phyloP scores from a whole-genome alignment of 164 flowering plant genomes.

The Sedum album region DNA sequence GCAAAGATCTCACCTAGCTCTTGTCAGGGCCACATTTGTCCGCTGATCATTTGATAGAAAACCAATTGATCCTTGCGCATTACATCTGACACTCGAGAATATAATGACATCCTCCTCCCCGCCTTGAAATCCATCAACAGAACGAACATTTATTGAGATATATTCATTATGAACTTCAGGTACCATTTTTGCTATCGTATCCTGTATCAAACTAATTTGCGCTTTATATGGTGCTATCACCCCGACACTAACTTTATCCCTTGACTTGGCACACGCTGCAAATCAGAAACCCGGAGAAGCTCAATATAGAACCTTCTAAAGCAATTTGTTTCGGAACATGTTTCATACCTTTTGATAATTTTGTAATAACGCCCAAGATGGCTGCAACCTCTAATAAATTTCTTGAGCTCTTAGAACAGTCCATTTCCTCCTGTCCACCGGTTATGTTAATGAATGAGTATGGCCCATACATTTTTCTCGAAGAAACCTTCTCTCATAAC shows the following conservation, averaged over 20 bases:
- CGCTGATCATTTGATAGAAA: no score
- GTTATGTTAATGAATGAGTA: not conserved
- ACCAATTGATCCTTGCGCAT: no score
- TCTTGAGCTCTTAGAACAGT: not conserved
- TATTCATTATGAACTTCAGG: not conserved
- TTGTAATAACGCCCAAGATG: not conserved
- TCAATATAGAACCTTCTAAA: not conserved
- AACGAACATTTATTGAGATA: not conserved
- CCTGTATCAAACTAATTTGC: not conserved
- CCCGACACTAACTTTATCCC: not conserved
- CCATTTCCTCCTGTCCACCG: not conserved
- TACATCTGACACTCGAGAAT: not conserved
- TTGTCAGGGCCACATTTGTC: not conserved
- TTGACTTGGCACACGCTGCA: not conserved
- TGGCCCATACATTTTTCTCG: not conserved
- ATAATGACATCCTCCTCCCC: not conserved
- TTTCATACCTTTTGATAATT: not conserved
- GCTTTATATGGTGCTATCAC: not conserved
- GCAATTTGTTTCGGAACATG: not conserved
- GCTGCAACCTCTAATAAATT: not conserved
- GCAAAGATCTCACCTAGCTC: constrained; percentile 31
- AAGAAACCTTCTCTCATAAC: not conserved
- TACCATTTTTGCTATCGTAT: not conserved
- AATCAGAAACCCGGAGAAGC: not conserved
- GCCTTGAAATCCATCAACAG: not conserved